Conservation (phyloP, 2,329 filamentous ascomycete species). For the Claviceps sp. region DNA sequence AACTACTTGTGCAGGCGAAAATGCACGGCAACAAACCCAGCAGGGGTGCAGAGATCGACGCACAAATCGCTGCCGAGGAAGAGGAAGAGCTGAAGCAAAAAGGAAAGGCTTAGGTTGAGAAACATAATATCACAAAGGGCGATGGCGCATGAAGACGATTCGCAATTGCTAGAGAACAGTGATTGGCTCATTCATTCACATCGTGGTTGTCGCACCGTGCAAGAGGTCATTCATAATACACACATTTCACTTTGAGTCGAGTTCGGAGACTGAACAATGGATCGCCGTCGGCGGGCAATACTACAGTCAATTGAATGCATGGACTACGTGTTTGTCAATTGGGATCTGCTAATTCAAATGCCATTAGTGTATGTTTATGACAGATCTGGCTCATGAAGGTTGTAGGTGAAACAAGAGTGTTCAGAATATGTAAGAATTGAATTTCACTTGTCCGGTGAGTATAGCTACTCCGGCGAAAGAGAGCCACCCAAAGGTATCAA, state of each 20-base stretch:
- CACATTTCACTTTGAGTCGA: too few species aligned
- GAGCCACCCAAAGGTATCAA: constrained; percentile 77
- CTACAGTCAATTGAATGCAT: background rate
- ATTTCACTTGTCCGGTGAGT: constrained; percentile 72
- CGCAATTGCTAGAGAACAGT: too few species aligned
- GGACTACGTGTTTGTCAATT: background rate
- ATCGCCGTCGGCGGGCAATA: background rate
- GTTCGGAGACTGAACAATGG: too few species aligned
- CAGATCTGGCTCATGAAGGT: too few species aligned
- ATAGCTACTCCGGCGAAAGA: constrained; percentile 79
- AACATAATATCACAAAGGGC: background rate
- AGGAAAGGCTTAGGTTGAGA: constrained; percentile 17
- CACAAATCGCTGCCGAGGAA: constrained; percentile 54
- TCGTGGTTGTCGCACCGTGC: too few species aligned
- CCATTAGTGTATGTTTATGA: background rate
- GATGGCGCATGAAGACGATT: background rate
- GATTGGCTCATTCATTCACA: too few species aligned
- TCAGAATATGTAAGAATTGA: constrained; percentile 99
- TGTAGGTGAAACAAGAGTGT: constrained; percentile 9
- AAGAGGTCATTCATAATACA: too few species aligned
- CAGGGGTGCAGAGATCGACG: constrained; percentile 58
- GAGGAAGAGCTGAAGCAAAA: constrained; percentile 50
- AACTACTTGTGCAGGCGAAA: constrained; percentile 33
- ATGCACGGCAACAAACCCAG: constrained; percentile 62
- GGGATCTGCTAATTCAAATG: background rate